Conservation (phyloP, 441 rosid species). For the Erodium trifolium region DNA sequence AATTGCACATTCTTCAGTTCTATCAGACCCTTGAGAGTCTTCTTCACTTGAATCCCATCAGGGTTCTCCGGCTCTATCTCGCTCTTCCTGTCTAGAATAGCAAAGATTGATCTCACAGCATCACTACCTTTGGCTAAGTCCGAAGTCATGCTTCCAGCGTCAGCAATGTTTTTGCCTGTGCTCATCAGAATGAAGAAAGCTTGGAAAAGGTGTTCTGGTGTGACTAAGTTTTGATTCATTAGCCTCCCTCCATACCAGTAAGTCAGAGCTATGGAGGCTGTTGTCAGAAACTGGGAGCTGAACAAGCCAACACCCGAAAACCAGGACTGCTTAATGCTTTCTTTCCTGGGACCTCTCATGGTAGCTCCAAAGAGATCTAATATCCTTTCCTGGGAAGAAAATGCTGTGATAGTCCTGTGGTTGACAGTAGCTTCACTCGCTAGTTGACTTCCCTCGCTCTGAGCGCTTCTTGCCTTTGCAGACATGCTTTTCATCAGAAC, state of each 20-base stretch:
- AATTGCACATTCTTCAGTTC: constrained; percentile 32
- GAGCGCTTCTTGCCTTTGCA: constrained; percentile 25
- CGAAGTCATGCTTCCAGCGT: constrained; percentile 50
- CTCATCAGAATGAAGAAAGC: constrained; percentile 39
- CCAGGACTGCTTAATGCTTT: constrained; percentile 38
- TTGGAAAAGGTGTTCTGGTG: constrained; percentile 33
- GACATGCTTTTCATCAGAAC: constrained; percentile 34
- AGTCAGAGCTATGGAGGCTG: constrained; percentile 31
- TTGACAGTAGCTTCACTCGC: constrained; percentile 34
- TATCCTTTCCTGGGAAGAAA: constrained; percentile 30
- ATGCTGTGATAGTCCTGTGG: constrained; percentile 35
- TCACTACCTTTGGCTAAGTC: constrained; percentile 35
- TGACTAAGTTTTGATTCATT: constrained; percentile 24
- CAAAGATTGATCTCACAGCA: constrained; percentile 30
- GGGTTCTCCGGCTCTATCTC: constrained; percentile 34
- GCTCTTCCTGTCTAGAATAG: constrained; percentile 30
- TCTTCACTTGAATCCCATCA: constrained; percentile 15
- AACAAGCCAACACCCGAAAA: constrained; percentile 36
- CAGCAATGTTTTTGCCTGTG: constrained; percentile 39
- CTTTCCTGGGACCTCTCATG: constrained; percentile 27
- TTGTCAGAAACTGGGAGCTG: constrained; percentile 38
- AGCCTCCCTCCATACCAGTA: constrained; percentile 45
- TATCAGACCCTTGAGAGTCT: constrained; percentile 24
- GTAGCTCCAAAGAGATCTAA: constrained; percentile 21
- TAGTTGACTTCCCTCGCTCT: constrained; percentile 28